Conservation (phyloP, 768 basidiomycete species). For the Megacollybia marginata region DNA sequence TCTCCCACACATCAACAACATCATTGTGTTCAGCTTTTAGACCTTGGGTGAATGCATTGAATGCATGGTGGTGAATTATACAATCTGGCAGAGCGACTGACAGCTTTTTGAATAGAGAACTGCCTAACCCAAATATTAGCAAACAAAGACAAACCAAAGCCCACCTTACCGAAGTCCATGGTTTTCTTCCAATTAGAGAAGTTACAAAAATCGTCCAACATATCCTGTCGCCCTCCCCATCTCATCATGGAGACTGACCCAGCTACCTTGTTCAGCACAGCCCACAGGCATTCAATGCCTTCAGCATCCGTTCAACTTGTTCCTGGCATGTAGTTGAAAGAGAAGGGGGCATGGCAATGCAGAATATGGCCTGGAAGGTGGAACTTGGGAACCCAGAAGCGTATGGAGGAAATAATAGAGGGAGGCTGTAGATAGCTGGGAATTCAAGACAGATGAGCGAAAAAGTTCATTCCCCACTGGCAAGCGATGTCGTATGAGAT, state of each 20-base stretch:
- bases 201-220: constrained; percentile 17
- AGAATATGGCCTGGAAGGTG: constrained; percentile 13
- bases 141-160: too few species aligned
- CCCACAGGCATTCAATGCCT: constrained; percentile 26
- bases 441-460: constrained; percentile 7
- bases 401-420: constrained; percentile 1
- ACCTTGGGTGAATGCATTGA: neutral
- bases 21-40: neutral
- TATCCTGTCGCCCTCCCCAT: constrained; percentile 14
- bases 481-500: constrained; percentile 27
- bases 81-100: neutral
- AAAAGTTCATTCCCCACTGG: constrained; percentile 19
- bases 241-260: too few species aligned
- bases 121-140: too few species aligned
- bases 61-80: neutral
- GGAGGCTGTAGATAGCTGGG: constrained; percentile 5
- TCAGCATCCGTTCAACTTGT: constrained; percentile 26
- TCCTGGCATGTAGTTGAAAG: constrained; percentile 20
- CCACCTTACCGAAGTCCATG: too few species aligned
- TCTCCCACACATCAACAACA: neutral
- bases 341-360: constrained; percentile 15
- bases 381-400: constrained; percentile 16
- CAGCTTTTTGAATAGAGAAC: neutral
- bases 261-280: constrained; percentile 12
- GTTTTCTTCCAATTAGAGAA: constrained; percentile 17